Evolutionary conservation across 2,329 filamentous ascomycete genomes (phyloP).

Genomic region (Colletotrichum theobromicola): DNA sequence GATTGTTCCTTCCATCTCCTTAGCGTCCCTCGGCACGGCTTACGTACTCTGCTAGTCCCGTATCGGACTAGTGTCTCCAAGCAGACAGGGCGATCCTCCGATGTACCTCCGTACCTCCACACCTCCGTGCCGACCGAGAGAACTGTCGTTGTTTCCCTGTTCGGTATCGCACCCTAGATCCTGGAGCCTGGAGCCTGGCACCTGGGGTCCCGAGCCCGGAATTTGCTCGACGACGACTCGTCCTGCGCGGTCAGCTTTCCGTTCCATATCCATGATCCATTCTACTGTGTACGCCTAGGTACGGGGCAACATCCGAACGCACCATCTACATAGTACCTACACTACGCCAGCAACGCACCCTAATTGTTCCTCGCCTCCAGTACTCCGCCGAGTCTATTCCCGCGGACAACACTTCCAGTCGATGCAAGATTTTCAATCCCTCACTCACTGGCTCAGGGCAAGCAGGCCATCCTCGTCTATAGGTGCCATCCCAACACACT

Average conservation of each 20-base stretch:
- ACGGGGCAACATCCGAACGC: not conserved
- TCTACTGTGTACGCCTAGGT: too few relatives aligned
- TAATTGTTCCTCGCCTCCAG: not conserved
- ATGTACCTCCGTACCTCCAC: constrained; percentile 11
- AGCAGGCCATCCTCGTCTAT: not conserved
- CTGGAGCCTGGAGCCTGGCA: not conserved
- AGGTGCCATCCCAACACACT: not conserved
- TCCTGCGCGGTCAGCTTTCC: not conserved
- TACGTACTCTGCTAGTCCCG: not conserved
- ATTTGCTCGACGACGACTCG: not conserved
- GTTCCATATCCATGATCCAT: not conserved
- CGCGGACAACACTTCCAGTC: not conserved
- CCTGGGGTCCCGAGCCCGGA: not conserved
- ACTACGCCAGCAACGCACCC: too few relatives aligned
- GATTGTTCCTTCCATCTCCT: not conserved
- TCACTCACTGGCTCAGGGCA: not conserved
- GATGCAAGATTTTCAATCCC: not conserved
- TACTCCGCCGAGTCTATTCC: not conserved
- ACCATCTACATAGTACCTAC: not conserved
- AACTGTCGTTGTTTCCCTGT: not conserved
- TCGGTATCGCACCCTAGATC: not conserved
- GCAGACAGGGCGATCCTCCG: constrained; percentile 7
- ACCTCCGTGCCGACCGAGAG: not conserved
- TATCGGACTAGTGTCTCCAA: not conserved
- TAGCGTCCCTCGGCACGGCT: not conserved